Evolutionary conservation across 2,329 filamentous ascomycete genomes (phyloP).

Genomic region (Penicillium sumatraense): DNA sequence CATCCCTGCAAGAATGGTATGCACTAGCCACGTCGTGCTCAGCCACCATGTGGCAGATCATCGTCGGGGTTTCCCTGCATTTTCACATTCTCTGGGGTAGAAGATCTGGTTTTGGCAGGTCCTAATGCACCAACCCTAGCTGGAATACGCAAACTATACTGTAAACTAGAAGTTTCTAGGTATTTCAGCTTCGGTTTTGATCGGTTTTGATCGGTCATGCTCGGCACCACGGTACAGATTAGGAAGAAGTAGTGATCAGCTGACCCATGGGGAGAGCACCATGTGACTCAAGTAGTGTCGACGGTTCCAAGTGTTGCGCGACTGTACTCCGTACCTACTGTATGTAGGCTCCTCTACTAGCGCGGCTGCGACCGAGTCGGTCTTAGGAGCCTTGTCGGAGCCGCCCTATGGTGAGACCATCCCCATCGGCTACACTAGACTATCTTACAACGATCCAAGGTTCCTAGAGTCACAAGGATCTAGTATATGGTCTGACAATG

Average conservation of each 20-base stretch:
- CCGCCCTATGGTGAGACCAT: conserved; percentile 4
- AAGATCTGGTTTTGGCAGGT: background rate
- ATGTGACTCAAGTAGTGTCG: background rate
- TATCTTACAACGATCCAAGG: background rate
- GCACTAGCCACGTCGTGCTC: conserved; percentile 10
- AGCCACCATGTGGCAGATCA: conserved; percentile 8
- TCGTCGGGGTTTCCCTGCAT: conserved; percentile 8
- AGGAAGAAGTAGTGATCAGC: background rate
- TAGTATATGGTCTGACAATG: background rate
- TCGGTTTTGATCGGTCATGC: background rate
- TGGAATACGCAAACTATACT: background rate
- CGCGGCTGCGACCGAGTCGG: background rate
- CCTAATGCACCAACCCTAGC: background rate
- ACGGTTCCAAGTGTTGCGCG: too few relatives aligned
- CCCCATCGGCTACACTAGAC: background rate
- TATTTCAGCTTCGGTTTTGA: too few relatives aligned
- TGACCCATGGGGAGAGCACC: conserved; percentile 1
- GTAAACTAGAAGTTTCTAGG: background rate
- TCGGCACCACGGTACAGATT: background rate
- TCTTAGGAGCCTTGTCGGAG: background rate
- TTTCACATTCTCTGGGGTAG: conserved; percentile 13
- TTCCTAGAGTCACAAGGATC: background rate
- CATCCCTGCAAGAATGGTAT: background rate
- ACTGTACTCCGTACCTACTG: too few relatives aligned
- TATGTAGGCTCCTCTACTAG: background rate